These are phyloP conservation scores for Aspergillus diversus DNA, from an alignment of 495 filamentous ascomycete genomes.

Conservation along the genomic window DNA sequence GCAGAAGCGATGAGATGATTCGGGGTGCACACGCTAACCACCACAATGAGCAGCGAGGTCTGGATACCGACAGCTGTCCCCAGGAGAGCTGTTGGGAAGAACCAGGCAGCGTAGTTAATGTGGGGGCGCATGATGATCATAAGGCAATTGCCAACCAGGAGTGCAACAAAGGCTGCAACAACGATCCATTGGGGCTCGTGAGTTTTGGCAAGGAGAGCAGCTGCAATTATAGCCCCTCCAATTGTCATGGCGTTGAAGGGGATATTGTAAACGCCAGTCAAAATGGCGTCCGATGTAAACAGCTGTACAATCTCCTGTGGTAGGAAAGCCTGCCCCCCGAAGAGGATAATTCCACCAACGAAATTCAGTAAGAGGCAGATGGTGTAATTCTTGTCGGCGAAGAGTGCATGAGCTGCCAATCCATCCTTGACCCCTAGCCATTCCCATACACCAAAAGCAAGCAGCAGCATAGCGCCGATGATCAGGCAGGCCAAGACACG, in stretches of 20 bases:
- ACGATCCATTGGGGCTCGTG: not conserved
- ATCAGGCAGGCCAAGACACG: not conserved
- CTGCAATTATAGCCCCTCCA: not conserved
- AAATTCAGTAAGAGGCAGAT: not conserved
- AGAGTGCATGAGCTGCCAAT: not conserved
- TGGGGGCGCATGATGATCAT: not conserved
- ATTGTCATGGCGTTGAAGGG: not conserved
- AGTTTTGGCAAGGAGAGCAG: not conserved
- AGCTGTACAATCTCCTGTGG: not conserved
- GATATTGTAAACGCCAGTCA: not conserved
- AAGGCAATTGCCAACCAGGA: not conserved
- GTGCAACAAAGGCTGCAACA: not conserved
- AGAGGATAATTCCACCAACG: not conserved
- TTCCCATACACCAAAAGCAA: not conserved
- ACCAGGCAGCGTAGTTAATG: not conserved
- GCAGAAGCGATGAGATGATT: not conserved
- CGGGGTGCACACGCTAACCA: not conserved
- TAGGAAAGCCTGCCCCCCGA: not conserved
- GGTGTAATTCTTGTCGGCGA: not conserved
- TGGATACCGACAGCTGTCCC: not conserved
- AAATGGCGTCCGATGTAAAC: not conserved
- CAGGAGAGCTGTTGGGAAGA: not conserved
- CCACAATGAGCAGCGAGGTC: not conserved
- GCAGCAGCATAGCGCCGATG: not conserved
- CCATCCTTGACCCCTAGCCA: not conserved